Percentiles rank a stretch among this genome's conserved stretches.
Evolutionary conservation across 2,329 filamentous ascomycete genomes (phyloP).

Genomic region (Trichoderma brevicompactum): DNA sequence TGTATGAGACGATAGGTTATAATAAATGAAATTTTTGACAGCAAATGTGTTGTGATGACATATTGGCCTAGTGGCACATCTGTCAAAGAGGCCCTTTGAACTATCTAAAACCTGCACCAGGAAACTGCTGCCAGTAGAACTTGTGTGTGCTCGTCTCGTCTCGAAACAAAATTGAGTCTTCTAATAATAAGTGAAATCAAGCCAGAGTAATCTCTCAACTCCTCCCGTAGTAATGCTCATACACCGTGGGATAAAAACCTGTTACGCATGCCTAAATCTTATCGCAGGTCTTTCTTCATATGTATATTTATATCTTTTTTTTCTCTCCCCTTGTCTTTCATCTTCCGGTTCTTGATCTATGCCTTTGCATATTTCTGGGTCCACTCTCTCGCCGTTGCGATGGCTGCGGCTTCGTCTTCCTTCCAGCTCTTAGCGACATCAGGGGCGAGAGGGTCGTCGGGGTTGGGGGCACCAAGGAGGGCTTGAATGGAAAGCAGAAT

Average conservation of each 20-base stretch:
- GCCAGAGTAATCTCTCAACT: slow-evolving; percentile 30
- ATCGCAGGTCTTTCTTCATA: slow-evolving; percentile 20
- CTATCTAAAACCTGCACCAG: slow-evolving; percentile 24
- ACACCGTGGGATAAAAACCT: slow-evolving; percentile 24
- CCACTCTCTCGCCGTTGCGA: slow-evolving; percentile 91
- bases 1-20: slow-evolving; percentile 17
- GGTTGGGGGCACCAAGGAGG: slow-evolving; percentile 92
- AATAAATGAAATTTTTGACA: slow-evolving; percentile 19
- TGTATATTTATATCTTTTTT: slow-evolving; percentile 20
- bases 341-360: slow-evolving; percentile 29
- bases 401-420: slow-evolving; percentile 90
- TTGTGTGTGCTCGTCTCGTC: slow-evolving; percentile 17
- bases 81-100: slow-evolving; percentile 8
- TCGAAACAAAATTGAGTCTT: slow-evolving; percentile 26
- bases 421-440: slow-evolving; percentile 99
- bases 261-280: slow-evolving; percentile 16
- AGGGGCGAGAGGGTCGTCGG: slow-evolving; percentile 96
- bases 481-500: slow-evolving; percentile 99
- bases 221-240: slow-evolving; percentile 34
- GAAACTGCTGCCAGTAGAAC: neutral
- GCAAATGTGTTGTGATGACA: neutral
- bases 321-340: neutral
- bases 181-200: slow-evolving; percentile 30
- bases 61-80: slow-evolving; percentile 6
- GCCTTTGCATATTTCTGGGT: slow-evolving; percentile 78